Evolutionary conservation across 805 yeast genomes (phyloP).

Genomic region (Kluyveromyces starmeri): DNA sequence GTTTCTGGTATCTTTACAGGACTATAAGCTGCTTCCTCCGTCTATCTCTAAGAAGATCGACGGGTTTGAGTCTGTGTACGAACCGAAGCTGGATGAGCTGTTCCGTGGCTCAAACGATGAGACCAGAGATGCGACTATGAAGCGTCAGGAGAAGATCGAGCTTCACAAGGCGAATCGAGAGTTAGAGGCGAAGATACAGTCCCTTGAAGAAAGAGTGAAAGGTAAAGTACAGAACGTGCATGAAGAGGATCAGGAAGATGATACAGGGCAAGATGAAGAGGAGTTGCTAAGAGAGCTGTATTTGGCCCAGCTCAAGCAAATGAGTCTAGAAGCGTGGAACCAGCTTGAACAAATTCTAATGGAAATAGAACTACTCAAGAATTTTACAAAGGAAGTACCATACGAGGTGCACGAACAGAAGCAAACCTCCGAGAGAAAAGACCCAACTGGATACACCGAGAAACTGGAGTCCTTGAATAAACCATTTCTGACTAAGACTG

Average conservation of each 20-base stretch:
- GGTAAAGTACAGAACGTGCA: too few species aligned
- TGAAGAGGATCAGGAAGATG: constrained; percentile 35
- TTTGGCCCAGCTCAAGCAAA: constrained; percentile 44
- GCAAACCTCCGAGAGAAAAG: constrained; percentile 13
- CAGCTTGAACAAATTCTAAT: constrained; percentile 49
- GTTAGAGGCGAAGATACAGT: constrained; percentile 36
- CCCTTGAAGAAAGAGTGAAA: constrained; percentile 30
- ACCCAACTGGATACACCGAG: constrained; percentile 51
- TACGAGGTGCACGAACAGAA: constrained; percentile 10
- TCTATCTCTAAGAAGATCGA: constrained; percentile 33
- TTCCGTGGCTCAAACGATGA: constrained; percentile 15
- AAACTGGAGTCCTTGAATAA: constrained; percentile 44
- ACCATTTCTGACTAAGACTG: constrained; percentile 57
- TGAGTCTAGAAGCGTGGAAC: constrained; percentile 44
- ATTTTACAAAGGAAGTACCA: constrained; percentile 27
- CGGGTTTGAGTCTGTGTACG: constrained; percentile 31
- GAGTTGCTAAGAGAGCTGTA: constrained; percentile 50
- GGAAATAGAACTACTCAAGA: constrained; percentile 58
- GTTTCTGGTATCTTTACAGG: constrained; percentile 37
- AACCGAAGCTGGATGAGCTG: constrained; percentile 32
- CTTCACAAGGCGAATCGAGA: constrained; percentile 53
- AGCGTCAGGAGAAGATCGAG: constrained; percentile 65
- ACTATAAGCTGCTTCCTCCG: constrained; percentile 36
- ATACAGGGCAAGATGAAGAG: constrained; percentile 55
- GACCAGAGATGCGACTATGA: constrained; percentile 29